phyloP scores from a whole-genome alignment of 1,284 basidiomycete genomes.

The Microbotryum saponariae region DNA sequence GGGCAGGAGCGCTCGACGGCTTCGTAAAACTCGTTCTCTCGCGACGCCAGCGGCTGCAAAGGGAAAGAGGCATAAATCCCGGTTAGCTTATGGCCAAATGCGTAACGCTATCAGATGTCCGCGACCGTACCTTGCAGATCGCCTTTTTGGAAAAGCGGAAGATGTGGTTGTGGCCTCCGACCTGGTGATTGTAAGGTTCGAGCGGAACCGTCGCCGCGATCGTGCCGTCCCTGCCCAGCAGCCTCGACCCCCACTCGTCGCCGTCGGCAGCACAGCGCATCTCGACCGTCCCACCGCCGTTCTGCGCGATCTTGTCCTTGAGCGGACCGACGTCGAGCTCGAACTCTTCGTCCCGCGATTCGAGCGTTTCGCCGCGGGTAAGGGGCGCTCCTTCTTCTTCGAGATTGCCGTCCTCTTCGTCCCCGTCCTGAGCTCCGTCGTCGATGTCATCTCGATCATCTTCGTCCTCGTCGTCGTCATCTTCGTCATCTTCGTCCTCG shows the following conservation, averaged over 20 bases:
- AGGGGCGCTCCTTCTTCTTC: slow-evolving; percentile 2
- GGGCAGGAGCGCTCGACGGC: slow-evolving; percentile 89
- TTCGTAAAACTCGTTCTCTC: slow-evolving; percentile 98
- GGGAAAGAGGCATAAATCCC: neutral
- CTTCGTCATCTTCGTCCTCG: slow-evolving; percentile 6
- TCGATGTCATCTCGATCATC: neutral
- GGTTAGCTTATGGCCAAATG: neutral
- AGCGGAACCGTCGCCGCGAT: slow-evolving; percentile 71
- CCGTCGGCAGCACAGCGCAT: slow-evolving; percentile 15
- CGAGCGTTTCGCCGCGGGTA: too few relatives aligned
- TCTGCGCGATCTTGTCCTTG: slow-evolving; percentile 14
- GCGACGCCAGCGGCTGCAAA: slow-evolving; percentile 77
- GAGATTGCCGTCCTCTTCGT: slow-evolving; percentile 2
- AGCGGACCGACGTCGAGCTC: slow-evolving; percentile 28
- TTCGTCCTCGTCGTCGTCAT: slow-evolving; percentile 1
- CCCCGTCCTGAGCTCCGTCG: neutral
- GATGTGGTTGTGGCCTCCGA: slow-evolving; percentile 93
- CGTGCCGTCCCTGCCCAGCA: slow-evolving; percentile 21
- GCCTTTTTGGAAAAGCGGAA: slow-evolving; percentile 97
- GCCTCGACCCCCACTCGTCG: slow-evolving; percentile 18
- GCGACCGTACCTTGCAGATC: slow-evolving; percentile 79
- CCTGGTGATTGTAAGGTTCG: slow-evolving; percentile 93
- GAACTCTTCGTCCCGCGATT: slow-evolving; percentile 20
- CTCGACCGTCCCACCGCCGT: slow-evolving; percentile 23
- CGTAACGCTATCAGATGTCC: neutral